phyloP scores from a whole-genome alignment of 192 early-diverging fungal species.

The Mortierella claussenii region DNA sequence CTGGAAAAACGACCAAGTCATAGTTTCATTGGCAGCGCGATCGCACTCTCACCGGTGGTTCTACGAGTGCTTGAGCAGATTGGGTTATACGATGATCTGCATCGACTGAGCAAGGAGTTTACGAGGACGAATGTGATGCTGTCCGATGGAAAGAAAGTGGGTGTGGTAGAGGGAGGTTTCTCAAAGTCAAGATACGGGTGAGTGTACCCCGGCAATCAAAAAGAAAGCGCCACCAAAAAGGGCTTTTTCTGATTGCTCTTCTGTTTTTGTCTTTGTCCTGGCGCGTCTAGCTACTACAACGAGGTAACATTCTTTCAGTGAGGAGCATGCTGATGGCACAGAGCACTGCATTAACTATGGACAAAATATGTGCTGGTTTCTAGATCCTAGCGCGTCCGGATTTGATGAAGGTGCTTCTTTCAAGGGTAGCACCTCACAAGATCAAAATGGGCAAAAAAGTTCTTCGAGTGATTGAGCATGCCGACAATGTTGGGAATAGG shows the following conservation, averaged over 20 bases:
- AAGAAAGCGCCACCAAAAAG: no score
- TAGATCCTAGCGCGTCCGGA: slow-evolving; percentile 14
- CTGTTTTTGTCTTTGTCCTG: no score
- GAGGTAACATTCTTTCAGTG: no score
- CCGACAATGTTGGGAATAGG: neutral
- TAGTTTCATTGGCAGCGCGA: slow-evolving; percentile 8
- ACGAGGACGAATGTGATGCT: neutral
- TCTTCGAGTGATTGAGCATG: slow-evolving; percentile 6
- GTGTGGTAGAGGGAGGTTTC: neutral
- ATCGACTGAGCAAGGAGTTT: slow-evolving; percentile 4
- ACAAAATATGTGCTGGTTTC: no score
- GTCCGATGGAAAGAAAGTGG: neutral
- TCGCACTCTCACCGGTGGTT: slow-evolving; percentile 1
- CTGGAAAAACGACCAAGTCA: slow-evolving; percentile 8
- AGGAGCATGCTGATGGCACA: no score
- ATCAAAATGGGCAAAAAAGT: slow-evolving; percentile 5
- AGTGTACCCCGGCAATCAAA: neutral
- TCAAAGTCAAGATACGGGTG: neutral
- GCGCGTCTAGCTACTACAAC: neutral
- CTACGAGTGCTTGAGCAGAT: slow-evolving; percentile 5
- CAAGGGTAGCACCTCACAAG: neutral
- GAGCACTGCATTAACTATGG: no score
- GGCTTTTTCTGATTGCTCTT: no score
- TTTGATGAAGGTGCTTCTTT: slow-evolving; percentile 7
- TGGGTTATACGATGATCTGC: slow-evolving; percentile 2